These are phyloP conservation scores for Rosellinia necatrix DNA, from an alignment of 2,329 filamentous ascomycete genomes.

Conservation along the genomic window DNA sequence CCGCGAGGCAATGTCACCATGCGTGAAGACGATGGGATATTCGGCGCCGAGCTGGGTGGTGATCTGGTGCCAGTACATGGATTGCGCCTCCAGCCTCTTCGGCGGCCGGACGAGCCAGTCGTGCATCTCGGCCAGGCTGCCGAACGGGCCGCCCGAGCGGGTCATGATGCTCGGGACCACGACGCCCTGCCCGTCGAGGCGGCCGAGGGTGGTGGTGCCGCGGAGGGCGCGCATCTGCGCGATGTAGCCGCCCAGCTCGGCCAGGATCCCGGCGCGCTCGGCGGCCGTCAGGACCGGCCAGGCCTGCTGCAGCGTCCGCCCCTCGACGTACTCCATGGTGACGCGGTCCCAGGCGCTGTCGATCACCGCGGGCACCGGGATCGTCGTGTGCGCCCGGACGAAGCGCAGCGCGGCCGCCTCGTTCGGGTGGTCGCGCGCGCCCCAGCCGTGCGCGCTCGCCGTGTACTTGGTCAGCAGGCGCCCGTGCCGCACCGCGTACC, in stretches of 20 bases:
- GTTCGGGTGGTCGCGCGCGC: constrained; percentile 14
- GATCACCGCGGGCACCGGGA: constrained; percentile 13
- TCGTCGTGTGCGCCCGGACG: constrained; percentile 13
- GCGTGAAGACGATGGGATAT: constrained; percentile 11
- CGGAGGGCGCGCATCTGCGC: constrained; percentile 14
- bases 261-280: constrained; percentile 7
- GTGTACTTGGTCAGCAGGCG: constrained; percentile 17
- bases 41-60: constrained; percentile 7
- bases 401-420: constrained; percentile 11
- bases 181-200: constrained; percentile 4
- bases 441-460: constrained; percentile 4
- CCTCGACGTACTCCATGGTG: constrained; percentile 16
- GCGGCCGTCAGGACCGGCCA: constrained; percentile 14
- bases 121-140: constrained; percentile 3
- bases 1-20: constrained; percentile 11
- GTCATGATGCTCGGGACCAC: constrained; percentile 9
- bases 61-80: constrained; percentile 15
- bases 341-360: constrained; percentile 16
- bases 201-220: constrained; percentile 9
- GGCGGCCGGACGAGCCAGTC: constrained; percentile 11
- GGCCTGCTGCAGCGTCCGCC: constrained; percentile 7
- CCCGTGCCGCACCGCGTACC: constrained; percentile 11
- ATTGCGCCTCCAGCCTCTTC: background rate
- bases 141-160: constrained; percentile 13
- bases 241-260: constrained; percentile 12